Percentiles rank a stretch among this genome's conserved stretches.
phyloP scores from a whole-genome alignment of 768 basidiomycete species.

The Phaeotremella fagi region DNA sequence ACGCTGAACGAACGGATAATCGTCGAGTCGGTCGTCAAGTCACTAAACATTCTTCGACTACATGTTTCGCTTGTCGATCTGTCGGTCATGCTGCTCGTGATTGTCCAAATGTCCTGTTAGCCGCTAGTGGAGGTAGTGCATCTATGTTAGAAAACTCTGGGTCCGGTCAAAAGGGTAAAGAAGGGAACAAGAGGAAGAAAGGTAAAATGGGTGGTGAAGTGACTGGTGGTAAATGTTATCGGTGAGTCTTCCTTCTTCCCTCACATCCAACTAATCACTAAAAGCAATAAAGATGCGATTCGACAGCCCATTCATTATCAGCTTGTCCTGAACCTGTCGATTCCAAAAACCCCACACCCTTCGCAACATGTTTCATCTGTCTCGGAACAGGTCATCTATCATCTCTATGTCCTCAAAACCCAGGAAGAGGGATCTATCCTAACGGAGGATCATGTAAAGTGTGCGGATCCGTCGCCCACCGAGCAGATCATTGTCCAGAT shows the following conservation, averaged over 20 bases:
- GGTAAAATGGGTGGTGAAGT: constrained; percentile 37
- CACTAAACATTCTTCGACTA: constrained; percentile 58
- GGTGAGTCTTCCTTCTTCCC: constrained; percentile 53
- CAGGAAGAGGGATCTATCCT: constrained; percentile 75
- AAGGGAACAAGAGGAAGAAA: constrained; percentile 36
- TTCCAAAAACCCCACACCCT: constrained; percentile 67
- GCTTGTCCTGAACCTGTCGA: constrained; percentile 65
- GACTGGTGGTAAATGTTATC: constrained; percentile 60
- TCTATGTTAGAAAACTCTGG: not conserved
- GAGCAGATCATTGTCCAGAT: constrained; percentile 71
- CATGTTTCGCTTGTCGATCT: constrained; percentile 81
- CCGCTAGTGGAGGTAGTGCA: constrained; percentile 24
- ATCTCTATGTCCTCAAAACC: constrained; percentile 74
- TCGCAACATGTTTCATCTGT: constrained; percentile 89
- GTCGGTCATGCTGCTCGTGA: constrained; percentile 77
- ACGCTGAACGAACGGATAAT: constrained; percentile 53
- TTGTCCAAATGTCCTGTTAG: constrained; percentile 58
- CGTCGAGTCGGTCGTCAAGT: constrained; percentile 63
- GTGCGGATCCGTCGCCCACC: constrained; percentile 76
- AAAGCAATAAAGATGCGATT: constrained; percentile 65
- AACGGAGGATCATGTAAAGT: constrained; percentile 87
- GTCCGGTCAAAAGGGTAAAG: constrained; percentile 7
- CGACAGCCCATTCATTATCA: constrained; percentile 70
- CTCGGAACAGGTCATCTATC: constrained; percentile 77
- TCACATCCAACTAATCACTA: not conserved